Evolutionary conservation across 768 basidiomycete genomes (phyloP).

Genomic region (Agaricus sinodeliciosus): DNA sequence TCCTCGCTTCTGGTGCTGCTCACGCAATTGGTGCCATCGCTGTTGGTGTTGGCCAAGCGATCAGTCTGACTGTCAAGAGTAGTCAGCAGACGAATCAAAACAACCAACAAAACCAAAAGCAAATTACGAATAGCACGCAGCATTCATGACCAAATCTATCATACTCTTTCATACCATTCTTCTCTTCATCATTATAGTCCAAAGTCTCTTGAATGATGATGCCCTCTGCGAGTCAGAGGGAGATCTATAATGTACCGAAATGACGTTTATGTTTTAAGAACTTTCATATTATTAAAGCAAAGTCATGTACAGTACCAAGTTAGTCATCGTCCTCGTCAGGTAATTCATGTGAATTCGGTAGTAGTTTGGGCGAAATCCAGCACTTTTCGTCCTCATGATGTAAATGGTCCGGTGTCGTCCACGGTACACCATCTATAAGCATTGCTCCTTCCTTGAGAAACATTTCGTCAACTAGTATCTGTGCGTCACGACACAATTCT

Average conservation of each 20-base stretch:
- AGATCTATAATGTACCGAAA: neutral
- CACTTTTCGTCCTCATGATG: slow-evolving; percentile 2
- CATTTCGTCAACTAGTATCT: slow-evolving; percentile 31
- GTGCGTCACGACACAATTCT: slow-evolving; percentile 38
- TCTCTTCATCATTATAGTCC: neutral
- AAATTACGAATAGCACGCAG: neutral
- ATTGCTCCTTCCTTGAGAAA: slow-evolving; percentile 38
- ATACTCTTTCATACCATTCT: too few relatives aligned
- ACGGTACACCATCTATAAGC: slow-evolving; percentile 32
- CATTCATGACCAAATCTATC: neutral
- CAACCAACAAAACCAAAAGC: slow-evolving; percentile 14
- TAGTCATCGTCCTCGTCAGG: neutral
- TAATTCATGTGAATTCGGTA: neutral
- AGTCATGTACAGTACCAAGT: slow-evolving; percentile 1
- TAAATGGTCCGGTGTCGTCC: neutral
- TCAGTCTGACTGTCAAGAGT: slow-evolving; percentile 29
- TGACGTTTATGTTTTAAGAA: neutral
- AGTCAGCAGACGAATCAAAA: slow-evolving; percentile 12
- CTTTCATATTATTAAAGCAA: neutral
- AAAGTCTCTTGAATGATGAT: neutral
- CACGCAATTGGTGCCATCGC: slow-evolving; percentile 79
- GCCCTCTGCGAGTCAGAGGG: neutral
- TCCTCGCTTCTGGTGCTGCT: slow-evolving; percentile 65
- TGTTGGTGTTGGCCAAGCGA: slow-evolving; percentile 57
- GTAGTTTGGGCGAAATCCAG: slow-evolving; percentile 6